Percentiles rank a stretch among this genome's conserved stretches.
These are phyloP conservation scores for Datisca glomerata DNA, from an alignment of 306 rosid genomes.

Conservation along the genomic window DNA sequence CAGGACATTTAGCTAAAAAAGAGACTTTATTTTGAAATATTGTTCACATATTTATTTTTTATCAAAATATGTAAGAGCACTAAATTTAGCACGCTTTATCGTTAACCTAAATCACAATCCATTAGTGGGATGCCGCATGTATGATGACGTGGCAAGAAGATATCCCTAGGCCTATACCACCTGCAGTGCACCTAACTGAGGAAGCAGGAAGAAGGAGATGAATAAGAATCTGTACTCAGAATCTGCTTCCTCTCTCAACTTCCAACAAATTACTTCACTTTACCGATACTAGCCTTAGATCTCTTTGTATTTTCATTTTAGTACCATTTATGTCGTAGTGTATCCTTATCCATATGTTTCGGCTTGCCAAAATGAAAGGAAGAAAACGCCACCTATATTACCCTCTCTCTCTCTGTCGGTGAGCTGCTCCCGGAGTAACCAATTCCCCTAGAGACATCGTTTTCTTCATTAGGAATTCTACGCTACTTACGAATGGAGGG, in stretches of 20 bases:
- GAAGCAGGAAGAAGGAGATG: background rate
- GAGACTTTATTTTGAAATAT: no score
- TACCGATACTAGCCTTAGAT: background rate
- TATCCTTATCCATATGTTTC: background rate
- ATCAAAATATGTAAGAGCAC: no score
- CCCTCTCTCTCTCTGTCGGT: conserved; percentile 11
- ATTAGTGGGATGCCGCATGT: background rate
- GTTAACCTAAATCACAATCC: background rate
- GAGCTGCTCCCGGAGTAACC: conserved; percentile 13
- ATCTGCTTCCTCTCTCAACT: conserved; percentile 8
- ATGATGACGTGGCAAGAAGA: background rate
- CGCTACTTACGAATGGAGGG: background rate
- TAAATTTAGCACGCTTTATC: background rate
- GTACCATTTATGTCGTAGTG: background rate
- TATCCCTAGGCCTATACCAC: background rate
- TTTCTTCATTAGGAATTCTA: background rate
- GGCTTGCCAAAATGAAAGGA: no score
- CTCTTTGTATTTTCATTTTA: background rate
- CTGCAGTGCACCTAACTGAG: background rate
- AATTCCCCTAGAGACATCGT: background rate
- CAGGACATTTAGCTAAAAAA: no score
- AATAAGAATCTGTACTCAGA: conserved; percentile 2
- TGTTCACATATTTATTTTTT: no score
- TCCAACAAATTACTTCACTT: background rate
- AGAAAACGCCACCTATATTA: no score